phyloP scores from a whole-genome alignment of 768 basidiomycete genomes.

The Dacryopinax primogenitus region DNA sequence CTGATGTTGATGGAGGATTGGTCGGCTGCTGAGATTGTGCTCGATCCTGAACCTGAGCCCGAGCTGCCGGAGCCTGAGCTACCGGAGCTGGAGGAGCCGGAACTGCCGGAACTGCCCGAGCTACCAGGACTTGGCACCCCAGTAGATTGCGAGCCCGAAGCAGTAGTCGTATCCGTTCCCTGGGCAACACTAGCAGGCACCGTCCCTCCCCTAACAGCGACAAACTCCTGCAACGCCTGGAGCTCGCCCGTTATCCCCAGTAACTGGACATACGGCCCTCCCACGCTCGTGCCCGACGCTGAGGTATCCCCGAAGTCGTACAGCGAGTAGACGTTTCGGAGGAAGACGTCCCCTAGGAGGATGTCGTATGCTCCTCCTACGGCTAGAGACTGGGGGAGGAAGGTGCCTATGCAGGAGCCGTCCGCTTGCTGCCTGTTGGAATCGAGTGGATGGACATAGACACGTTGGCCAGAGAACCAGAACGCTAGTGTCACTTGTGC shows the following conservation, averaged over 20 bases:
- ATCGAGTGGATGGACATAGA: conserved; percentile 70
- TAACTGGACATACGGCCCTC: conserved; percentile 71
- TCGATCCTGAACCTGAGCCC: too few species aligned
- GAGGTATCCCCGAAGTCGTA: conserved; percentile 42
- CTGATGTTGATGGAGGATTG: conserved; percentile 48
- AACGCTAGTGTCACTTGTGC: conserved; percentile 66
- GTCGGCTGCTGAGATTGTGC: conserved; percentile 27
- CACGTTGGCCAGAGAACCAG: conserved; percentile 65
- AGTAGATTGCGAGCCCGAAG: too few species aligned
- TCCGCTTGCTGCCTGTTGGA: not conserved
- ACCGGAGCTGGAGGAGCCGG: too few species aligned
- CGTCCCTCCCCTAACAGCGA: conserved; percentile 48
- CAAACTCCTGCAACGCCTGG: conserved; percentile 59
- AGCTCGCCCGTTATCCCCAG: conserved; percentile 50
- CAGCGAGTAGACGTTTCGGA: conserved; percentile 68
- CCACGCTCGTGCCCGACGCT: conserved; percentile 34
- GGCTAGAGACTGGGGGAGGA: conserved; percentile 49
- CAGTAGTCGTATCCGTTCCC: conserved; percentile 30
- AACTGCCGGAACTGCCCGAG: too few species aligned
- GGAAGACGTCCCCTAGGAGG: conserved; percentile 69
- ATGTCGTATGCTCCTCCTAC: conserved; percentile 62
- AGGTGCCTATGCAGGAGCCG: conserved; percentile 53
- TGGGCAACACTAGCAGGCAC: conserved; percentile 58
- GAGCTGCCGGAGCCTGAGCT: too few species aligned
- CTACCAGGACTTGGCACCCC: too few species aligned